A percentile compares a stretch with the other conserved stretches of the same genome.
These are phyloP conservation scores for Lachnellula cervina DNA, from an alignment of 2,329 filamentous ascomycete genomes.

Conservation along the genomic window DNA sequence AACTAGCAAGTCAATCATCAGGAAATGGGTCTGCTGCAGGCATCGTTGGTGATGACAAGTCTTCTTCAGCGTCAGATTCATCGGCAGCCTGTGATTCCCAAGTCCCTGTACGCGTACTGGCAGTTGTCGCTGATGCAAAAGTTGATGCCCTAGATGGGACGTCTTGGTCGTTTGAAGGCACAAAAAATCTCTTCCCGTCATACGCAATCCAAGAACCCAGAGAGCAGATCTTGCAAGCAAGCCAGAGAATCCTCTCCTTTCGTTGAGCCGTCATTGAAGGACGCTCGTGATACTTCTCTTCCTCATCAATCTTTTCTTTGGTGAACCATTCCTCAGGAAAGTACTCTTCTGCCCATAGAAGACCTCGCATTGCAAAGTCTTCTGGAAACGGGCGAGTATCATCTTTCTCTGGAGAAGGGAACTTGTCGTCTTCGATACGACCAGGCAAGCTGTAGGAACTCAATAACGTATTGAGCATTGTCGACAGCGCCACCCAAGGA, in stretches of 20 bases:
- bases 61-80: conserved; percentile 14
- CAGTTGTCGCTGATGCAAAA: conserved; percentile 11
- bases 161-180: background rate
- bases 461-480: conserved; percentile 25
- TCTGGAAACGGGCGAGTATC: conserved; percentile 26
- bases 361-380: conserved; percentile 27
- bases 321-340: conserved; percentile 25
- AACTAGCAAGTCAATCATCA: too few relatives aligned
- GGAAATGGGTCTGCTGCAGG: conserved; percentile 1
- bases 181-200: conserved; percentile 11
- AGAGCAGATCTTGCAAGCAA: conserved; percentile 16
- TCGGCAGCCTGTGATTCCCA: conserved; percentile 10
- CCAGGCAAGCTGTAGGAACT: conserved; percentile 2
- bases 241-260: conserved; percentile 24
- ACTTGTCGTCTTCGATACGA: conserved; percentile 16
- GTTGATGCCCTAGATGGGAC: conserved; percentile 7
- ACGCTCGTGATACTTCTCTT: conserved; percentile 26
- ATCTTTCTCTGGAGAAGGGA: conserved; percentile 24
- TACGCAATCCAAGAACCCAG: conserved; percentile 14
- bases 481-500: conserved; percentile 22
- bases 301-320: conserved; percentile 26
- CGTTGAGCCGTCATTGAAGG: conserved; percentile 24
- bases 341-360: conserved; percentile 24
- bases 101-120: conserved; percentile 1
- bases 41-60: conserved; percentile 11